Percentiles rank a stretch among this genome's conserved stretches.
Conservation (phyloP, 2,329 filamentous ascomycete species). For the Phialemonium atrogriseum region DNA sequence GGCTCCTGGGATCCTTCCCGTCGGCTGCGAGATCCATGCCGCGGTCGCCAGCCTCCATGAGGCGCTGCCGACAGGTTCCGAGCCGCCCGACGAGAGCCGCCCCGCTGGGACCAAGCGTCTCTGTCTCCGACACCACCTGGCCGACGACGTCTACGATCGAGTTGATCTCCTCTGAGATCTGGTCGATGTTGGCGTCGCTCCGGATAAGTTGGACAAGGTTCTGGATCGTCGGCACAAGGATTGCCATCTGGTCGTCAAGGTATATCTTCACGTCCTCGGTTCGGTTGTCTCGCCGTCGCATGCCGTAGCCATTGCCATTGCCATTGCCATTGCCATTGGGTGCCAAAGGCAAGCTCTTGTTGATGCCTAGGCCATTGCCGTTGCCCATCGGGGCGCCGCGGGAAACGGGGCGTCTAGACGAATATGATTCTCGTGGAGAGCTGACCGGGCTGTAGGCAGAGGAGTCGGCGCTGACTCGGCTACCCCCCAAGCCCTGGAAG, state of each 20-base stretch:
- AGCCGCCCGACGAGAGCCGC: slow-evolving; percentile 45
- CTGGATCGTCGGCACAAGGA: slow-evolving; percentile 73
- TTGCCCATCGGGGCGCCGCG: slow-evolving; percentile 23
- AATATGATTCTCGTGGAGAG: slow-evolving; percentile 55
- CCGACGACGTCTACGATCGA: slow-evolving; percentile 64
- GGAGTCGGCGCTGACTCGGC: slow-evolving; percentile 56
- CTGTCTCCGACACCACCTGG: slow-evolving; percentile 60
- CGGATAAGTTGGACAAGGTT: slow-evolving; percentile 69
- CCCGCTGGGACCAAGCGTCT: slow-evolving; percentile 43
- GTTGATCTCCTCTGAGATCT: slow-evolving; percentile 61
- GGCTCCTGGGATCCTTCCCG: slow-evolving; percentile 40
- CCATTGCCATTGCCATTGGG: slow-evolving; percentile 27
- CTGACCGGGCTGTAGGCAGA: slow-evolving; percentile 68
- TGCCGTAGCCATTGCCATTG: slow-evolving; percentile 27
- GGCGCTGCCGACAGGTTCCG: slow-evolving; percentile 53
- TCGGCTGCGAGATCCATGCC: slow-evolving; percentile 50
- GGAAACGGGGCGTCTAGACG: slow-evolving; percentile 16
- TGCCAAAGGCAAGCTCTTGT: slow-evolving; percentile 24
- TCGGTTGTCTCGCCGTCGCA: slow-evolving; percentile 26
- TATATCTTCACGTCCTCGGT: slow-evolving; percentile 57
- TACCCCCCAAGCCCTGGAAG: slow-evolving; percentile 49
- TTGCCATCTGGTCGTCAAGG: slow-evolving; percentile 73
- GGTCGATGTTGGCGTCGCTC: slow-evolving; percentile 51
- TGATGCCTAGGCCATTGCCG: slow-evolving; percentile 24
- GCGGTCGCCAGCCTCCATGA: slow-evolving; percentile 55